Base-by-base conservation (phyloP, 805 yeast species). In the Wickerhamomyces kurtzmanii region DNA sequence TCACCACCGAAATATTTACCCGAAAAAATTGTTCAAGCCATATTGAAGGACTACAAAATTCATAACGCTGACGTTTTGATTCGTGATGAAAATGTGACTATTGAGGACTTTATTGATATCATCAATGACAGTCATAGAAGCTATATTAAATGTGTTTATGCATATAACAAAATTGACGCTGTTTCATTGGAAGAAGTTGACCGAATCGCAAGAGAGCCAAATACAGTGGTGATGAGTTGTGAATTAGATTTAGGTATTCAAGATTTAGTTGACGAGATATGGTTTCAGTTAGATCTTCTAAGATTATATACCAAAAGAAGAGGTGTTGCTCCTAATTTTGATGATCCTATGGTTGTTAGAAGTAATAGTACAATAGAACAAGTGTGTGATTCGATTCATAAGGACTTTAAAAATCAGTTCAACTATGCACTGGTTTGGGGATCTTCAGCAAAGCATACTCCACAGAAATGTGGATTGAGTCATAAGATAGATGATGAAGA, bases 361-460 rank as follows among this genome's bases (percentile, higher is more conserved):
- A 68, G 65, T 31, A 69, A 75, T 30, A 78, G 93, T 6, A 65
- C 91, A 2, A 72, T 89, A 29, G 89, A 79, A 39, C 85, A 77
- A 39, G 84, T 89, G 17, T 89, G 98, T 60, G 87, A 89, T 48
- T 69, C 91, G 9, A 79, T 89, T 37, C 97, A 89, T 51, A 71
- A 94, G 42, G 96, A 87, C 45, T 81, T 89, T 65, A 87, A 86
- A 47, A 76, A 80, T 38, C 84, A 81, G 45, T 89, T 91, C 65
- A 84, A 86, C 51, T 86, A 87, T 51, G 97, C 97, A 1, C 57
- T 86, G 45, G 96, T 89, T 5, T 89, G 97, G 96, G 98, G 98
- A 0, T 75, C 87, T 2, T 78, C 93, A 26, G 81, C 96, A 6
- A 91, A 91, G 51, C 94, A 85, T 49, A 83, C 89, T 20, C 97